Base-by-base conservation (phyloP, 140 eudicot genomes). In the Ambrosia hybrid region DNA sequence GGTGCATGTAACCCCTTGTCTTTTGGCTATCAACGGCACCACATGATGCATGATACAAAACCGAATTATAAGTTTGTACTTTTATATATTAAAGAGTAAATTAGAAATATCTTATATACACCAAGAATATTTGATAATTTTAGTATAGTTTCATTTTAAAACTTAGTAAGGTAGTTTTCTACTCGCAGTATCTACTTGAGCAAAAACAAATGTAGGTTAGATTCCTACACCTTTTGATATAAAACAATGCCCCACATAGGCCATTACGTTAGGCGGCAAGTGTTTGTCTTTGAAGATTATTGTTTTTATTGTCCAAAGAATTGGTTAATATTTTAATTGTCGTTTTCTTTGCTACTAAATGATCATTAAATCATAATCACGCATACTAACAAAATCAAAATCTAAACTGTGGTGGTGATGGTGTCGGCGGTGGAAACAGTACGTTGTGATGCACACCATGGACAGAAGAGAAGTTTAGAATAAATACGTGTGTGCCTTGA, bases 221-320 rank as follows among this genome's bases (percentile, higher is more conserved):
- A 61, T 9, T 60, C 34, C 49, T 33, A 73, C 57, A 8, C 52
- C 39, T 43, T 46, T 45, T 67, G 0, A 37, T 48, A 51, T 37
- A 14, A 16, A 76, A 16, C n/a, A n/a, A 39, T 11, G 14, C 12
- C 71, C 58, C 56, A 76, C 36, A 57, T 45, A 43, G 57, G 17
- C n/a, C 61, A 46, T 33, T 14, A 39, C 15, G 48, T 52, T 77
- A 30, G 72, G 53, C 52, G 81, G 76, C 73, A 52, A 9, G 64
- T 62, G 3, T 62, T 77, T 77, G 73, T 62, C 77, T 39, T 52
- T 52, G 71, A 30, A 76, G 43, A 26, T 45, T 26, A 53, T 67
- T 66, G 73, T 62, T 48, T 73, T 36, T 62, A 49, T 34, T 26
- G 34, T 55, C 15, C 14, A 14, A 4, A 6, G 67, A 4, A 26